Percentiles rank a stretch among this genome's conserved stretches.
Evolutionary conservation across 345 rosid species (phyloP).

Genomic region (Corchorus olitorius): DNA sequence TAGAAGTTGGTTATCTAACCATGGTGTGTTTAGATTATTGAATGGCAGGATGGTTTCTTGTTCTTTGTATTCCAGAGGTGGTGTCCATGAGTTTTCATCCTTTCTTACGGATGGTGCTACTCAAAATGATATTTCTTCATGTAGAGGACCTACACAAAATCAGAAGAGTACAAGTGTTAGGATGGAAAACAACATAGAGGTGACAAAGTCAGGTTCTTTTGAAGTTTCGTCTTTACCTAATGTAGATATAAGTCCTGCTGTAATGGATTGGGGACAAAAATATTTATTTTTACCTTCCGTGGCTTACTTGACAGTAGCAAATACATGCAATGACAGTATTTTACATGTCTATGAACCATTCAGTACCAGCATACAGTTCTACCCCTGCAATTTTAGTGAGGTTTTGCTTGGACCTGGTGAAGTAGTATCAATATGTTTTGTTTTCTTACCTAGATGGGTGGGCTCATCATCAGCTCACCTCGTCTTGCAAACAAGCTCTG

Average conservation of each 20-base stretch:
- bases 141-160: conserved; percentile 40
- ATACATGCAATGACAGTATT: conserved; percentile 58
- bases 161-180: conserved; percentile 33
- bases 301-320: conserved; percentile 55
- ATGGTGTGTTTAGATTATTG: conserved; percentile 43
- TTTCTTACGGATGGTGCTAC: conserved; percentile 27
- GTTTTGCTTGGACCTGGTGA: conserved; percentile 59
- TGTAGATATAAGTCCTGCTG: conserved; percentile 54
- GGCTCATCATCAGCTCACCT: conserved; percentile 62
- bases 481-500: conserved; percentile 67
- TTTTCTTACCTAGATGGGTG: conserved; percentile 60
- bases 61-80: conserved; percentile 45
- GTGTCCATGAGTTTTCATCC: conserved; percentile 35
- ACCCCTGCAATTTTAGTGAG: conserved; percentile 63
- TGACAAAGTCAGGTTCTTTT: conserved; percentile 33
- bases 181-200: conserved; percentile 34
- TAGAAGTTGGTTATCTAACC: conserved; percentile 44
- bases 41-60: conserved; percentile 59
- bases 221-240: conserved; percentile 35
- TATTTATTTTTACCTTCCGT: conserved; percentile 55
- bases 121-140: conserved; percentile 44
- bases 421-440: conserved; percentile 60
- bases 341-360: conserved; percentile 63
- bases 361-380: conserved; percentile 61
- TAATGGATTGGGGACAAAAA: conserved; percentile 62